Evolutionary conservation across 2,329 filamentous ascomycete species (phyloP).

Genomic region (Fusarium globosum): DNA sequence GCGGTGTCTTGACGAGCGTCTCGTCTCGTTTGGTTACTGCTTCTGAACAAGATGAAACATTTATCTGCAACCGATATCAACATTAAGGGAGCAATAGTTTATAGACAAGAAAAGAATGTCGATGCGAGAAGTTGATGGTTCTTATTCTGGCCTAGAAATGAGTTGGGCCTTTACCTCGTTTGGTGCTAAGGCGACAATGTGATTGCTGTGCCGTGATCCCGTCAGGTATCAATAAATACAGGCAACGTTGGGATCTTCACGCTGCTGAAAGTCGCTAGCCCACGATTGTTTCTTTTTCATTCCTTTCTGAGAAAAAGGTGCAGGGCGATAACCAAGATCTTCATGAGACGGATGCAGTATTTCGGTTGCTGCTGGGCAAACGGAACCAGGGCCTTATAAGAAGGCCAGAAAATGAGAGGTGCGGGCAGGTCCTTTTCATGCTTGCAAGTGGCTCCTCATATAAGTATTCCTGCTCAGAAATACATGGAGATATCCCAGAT

Average conservation of each 20-base stretch:
- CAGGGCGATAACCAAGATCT: constrained; percentile 21
- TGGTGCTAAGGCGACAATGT: constrained; percentile 2
- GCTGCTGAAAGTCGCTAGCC: neutral
- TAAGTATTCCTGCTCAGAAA: neutral
- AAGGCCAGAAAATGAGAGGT: neutral
- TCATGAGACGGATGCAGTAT: constrained; percentile 9
- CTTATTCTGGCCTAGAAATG: neutral
- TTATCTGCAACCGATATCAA: neutral
- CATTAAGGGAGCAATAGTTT: neutral
- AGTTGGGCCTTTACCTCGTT: constrained; percentile 15
- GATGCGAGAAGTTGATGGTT: constrained; percentile 1
- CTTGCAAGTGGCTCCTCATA: neutral
- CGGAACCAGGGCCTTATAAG: constrained; percentile 15
- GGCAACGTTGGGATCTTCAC: neutral
- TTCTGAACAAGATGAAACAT: neutral
- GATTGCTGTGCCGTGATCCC: constrained; percentile 24
- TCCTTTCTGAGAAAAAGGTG: neutral
- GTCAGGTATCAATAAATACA: constrained; percentile 20
- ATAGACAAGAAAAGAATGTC: neutral
- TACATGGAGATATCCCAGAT: neutral
- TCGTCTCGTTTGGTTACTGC: constrained; percentile 11
- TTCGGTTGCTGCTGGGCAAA: constrained; percentile 17
- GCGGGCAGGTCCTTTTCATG: neutral
- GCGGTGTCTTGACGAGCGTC: constrained; percentile 9
- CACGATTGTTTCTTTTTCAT: neutral